Conservation (phyloP, 768 basidiomycete species). For the Chalciporus chontae region DNA sequence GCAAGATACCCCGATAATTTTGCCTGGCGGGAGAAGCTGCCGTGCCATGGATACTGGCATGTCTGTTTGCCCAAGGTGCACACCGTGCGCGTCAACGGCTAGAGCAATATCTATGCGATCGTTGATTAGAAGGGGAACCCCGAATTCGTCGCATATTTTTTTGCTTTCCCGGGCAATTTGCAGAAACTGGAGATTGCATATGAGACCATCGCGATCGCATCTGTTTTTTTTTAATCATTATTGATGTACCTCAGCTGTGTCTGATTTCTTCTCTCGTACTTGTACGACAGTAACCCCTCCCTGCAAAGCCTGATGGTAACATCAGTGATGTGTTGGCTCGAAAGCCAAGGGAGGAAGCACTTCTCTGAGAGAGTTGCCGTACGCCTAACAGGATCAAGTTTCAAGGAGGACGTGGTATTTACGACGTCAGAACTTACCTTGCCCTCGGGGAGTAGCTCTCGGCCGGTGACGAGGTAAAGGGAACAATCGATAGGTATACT, state of each 20-base stretch:
- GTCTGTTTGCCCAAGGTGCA: slow-evolving; percentile 89
- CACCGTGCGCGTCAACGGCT: slow-evolving; percentile 70
- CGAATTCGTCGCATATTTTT: slow-evolving; percentile 67
- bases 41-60: slow-evolving; percentile 69
- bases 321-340: background rate
- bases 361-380: slow-evolving; percentile 71
- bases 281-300: slow-evolving; percentile 92
- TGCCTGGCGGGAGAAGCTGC: slow-evolving; percentile 58
- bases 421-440: slow-evolving; percentile 46
- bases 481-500: slow-evolving; percentile 50
- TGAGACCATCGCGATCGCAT: too few species aligned
- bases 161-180: slow-evolving; percentile 69
- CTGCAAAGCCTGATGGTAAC: slow-evolving; percentile 54
- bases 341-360: slow-evolving; percentile 32
- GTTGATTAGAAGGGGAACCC: slow-evolving; percentile 83
- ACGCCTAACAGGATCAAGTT: slow-evolving; percentile 43
- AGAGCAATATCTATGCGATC: slow-evolving; percentile 86
- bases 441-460: slow-evolving; percentile 69
- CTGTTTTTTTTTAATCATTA: too few species aligned
- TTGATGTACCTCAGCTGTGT: slow-evolving; percentile 69
- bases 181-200: slow-evolving; percentile 54
- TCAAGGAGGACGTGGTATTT: background rate
- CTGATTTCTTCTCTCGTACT: slow-evolving; percentile 78
- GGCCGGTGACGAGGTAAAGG: slow-evolving; percentile 85
- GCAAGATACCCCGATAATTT: slow-evolving; percentile 81